These are phyloP conservation scores for Boletus coccyginus DNA, from an alignment of 768 basidiomycete genomes.

Conservation along the genomic window DNA sequence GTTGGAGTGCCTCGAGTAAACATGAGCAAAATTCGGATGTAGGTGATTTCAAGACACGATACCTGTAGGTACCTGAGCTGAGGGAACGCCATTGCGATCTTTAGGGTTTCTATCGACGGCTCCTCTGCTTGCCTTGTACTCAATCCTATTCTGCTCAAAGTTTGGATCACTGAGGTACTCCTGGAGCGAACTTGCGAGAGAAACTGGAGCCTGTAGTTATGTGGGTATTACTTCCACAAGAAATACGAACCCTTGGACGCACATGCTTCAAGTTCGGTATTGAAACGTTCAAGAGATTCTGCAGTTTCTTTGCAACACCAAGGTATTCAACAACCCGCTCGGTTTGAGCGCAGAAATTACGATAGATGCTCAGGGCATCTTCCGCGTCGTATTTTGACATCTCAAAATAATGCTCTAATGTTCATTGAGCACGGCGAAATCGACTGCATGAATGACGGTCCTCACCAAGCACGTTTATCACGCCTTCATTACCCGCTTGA, in stretches of 20 bases:
- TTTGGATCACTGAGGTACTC: constrained; percentile 96
- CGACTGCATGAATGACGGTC: constrained; percentile 25
- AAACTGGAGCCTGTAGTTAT: constrained; percentile 79
- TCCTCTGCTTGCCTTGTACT: constrained; percentile 83
- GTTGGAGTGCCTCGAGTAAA: constrained; percentile 13
- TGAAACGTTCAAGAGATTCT: constrained; percentile 89
- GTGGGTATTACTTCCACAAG: background rate
- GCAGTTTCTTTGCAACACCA: constrained; percentile 86
- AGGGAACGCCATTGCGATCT: constrained; percentile 7
- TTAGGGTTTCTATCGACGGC: constrained; percentile 45
- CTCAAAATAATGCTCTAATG: constrained; percentile 90
- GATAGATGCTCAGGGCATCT: constrained; percentile 83
- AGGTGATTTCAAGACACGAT: background rate
- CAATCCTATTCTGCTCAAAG: constrained; percentile 92
- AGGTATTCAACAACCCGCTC: constrained; percentile 92
- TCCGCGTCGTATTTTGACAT: constrained; percentile 94
- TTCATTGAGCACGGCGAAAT: constrained; percentile 12
- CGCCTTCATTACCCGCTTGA: constrained; percentile 95
- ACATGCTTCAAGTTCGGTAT: constrained; percentile 94
- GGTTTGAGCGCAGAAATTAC: constrained; percentile 91
- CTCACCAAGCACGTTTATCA: constrained; percentile 74
- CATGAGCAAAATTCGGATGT: background rate
- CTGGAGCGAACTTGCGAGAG: constrained; percentile 88
- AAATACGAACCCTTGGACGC: constrained; percentile 22
- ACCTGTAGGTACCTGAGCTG: constrained; percentile 18